Percentiles rank a stretch among this genome's conserved stretches.
phyloP scores from a whole-genome alignment of 2,329 filamentous ascomycete species.

The Lasiodiplodia hormozganensis region DNA sequence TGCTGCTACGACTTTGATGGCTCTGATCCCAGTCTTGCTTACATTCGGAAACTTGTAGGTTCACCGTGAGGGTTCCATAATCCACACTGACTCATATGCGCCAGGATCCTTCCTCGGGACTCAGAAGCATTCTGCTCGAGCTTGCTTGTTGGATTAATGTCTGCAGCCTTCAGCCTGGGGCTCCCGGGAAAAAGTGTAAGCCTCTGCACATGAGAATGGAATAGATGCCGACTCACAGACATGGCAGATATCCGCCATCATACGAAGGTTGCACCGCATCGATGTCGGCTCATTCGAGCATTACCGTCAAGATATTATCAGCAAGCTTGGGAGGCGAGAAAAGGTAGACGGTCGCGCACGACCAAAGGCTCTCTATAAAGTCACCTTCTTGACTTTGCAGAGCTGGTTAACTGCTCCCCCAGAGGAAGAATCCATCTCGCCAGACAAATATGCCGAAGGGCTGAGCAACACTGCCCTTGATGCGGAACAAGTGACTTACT shows the following conservation, averaged over 20 bases:
- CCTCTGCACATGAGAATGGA: not conserved
- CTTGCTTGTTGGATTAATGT: constrained; percentile 9
- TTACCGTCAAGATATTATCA: not conserved
- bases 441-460: not conserved
- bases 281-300: constrained; percentile 1
- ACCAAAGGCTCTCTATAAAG: not conserved
- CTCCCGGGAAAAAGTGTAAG: not conserved
- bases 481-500: not conserved
- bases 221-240: not conserved
- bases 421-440: not conserved
- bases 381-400: not conserved
- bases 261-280: not conserved
- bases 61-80: too few species aligned
- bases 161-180: not conserved
- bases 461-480: not conserved
- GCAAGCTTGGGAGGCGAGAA: not conserved
- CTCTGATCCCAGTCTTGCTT: constrained; percentile 4
- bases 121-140: constrained; percentile 1
- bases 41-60: not conserved
- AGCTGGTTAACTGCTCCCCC: not conserved
- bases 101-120: constrained; percentile 1
- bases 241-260: not conserved
- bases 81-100: not conserved
- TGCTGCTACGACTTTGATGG: constrained; percentile 5
- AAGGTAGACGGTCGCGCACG: not conserved